Percentiles rank a stretch among this genome's conserved stretches.
Evolutionary conservation across 202 grass and related monocot genomes (phyloP).

Genomic region (Setaria italica): DNA sequence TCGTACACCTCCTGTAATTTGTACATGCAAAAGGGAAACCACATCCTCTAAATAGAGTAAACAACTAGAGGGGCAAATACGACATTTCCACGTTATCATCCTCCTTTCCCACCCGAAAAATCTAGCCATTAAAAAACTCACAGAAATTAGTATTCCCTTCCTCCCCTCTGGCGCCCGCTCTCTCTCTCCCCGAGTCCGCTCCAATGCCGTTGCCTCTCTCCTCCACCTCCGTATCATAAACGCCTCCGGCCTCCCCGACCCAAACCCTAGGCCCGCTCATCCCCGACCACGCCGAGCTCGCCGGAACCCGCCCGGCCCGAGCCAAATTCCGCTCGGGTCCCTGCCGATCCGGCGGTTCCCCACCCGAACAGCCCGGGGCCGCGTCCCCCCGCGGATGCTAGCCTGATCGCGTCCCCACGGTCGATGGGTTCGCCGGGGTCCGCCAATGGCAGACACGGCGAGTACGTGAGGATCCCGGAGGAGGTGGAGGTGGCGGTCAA

Average conservation of each 20-base stretch:
- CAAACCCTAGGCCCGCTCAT: slow-evolving; percentile 43
- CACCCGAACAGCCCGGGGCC: slow-evolving; percentile 10
- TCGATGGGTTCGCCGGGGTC: slow-evolving; percentile 53
- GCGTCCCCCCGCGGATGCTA: slow-evolving; percentile 30
- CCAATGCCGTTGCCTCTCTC: slow-evolving; percentile 56
- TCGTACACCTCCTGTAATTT: no score
- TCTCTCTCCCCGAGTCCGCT: slow-evolving; percentile 47
- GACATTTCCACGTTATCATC: background rate
- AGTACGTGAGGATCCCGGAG: slow-evolving; percentile 76
- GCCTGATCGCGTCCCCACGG: slow-evolving; percentile 45
- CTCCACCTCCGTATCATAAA: slow-evolving; percentile 24
- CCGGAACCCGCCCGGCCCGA: slow-evolving; percentile 36
- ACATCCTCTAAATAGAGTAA: no score
- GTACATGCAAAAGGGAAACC: no score
- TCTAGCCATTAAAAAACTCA: background rate
- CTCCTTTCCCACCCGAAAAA: slow-evolving; percentile 4
- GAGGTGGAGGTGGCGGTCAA: slow-evolving; percentile 37
- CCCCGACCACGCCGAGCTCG: slow-evolving; percentile 39
- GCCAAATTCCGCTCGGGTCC: slow-evolving; percentile 39
- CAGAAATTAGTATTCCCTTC: slow-evolving; percentile 1
- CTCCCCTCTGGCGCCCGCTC: background rate
- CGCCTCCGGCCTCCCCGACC: slow-evolving; percentile 7
- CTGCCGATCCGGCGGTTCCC: slow-evolving; percentile 43
- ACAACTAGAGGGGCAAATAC: background rate
- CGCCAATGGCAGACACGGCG: slow-evolving; percentile 63